phyloP scores from a whole-genome alignment of 2,329 filamentous ascomycete genomes.

The Alternaria conjuncta region DNA sequence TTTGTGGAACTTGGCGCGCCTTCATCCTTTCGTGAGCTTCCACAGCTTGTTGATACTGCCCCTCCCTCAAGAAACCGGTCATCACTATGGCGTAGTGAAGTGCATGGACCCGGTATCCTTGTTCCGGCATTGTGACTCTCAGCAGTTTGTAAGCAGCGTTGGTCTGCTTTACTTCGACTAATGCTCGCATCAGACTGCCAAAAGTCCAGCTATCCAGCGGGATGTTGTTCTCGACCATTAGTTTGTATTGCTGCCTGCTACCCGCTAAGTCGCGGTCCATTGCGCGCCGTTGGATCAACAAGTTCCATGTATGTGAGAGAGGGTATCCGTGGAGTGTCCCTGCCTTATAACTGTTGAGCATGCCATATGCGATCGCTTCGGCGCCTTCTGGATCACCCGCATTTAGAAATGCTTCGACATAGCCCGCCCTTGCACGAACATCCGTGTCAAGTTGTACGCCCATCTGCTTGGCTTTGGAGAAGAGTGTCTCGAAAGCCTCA shows the following conservation, averaged over 20 bases:
- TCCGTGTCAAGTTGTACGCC: slow-evolving; percentile 30
- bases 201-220: slow-evolving; percentile 65
- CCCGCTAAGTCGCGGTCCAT: slow-evolving; percentile 64
- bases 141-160: slow-evolving; percentile 63
- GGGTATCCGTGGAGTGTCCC: slow-evolving; percentile 54
- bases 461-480: slow-evolving; percentile 65
- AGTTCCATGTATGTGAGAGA: slow-evolving; percentile 76
- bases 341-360: slow-evolving; percentile 57
- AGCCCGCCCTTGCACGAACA: slow-evolving; percentile 35
- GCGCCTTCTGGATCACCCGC: slow-evolving; percentile 56
- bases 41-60: slow-evolving; percentile 56
- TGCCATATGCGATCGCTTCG: slow-evolving; percentile 61
- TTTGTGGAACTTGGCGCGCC: slow-evolving; percentile 46
- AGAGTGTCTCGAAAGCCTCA: slow-evolving; percentile 69
- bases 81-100: slow-evolving; percentile 63
- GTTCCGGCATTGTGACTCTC: slow-evolving; percentile 58
- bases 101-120: slow-evolving; percentile 52
- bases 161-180: slow-evolving; percentile 61
- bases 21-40: slow-evolving; percentile 57
- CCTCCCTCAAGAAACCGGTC: slow-evolving; percentile 54
- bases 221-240: slow-evolving; percentile 62
- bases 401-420: slow-evolving; percentile 68
- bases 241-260: slow-evolving; percentile 60
- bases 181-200: slow-evolving; percentile 64
- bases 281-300: slow-evolving; percentile 73